Evolutionary conservation across 2,329 filamentous ascomycete genomes (phyloP), one percentile per base, ranked within the genome.

Genomic region (Aspergillus flavus): DNA sequence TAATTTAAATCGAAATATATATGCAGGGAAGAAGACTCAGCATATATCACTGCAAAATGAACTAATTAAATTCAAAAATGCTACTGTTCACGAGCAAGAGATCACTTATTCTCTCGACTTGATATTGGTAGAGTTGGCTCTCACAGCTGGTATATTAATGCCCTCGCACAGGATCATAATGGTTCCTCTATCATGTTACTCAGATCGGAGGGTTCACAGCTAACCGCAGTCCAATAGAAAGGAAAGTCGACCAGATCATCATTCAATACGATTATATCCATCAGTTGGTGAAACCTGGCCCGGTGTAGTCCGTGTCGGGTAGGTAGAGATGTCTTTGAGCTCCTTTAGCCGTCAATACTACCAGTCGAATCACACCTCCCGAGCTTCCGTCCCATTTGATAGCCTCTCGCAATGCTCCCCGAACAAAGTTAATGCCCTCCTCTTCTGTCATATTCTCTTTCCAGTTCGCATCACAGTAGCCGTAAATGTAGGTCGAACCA

Each of bases 351-450:
- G 94, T 99, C 80, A 99, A 82, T 64, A 99, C 95, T 66, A 98
- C 94, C 92, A 99, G 93, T 72, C 95, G 89, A 75, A 99, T 99
- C 64, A 99, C 95, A 82, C 95, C 95, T 69, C 95, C 95, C 3
- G 95, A 98, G 84, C 94, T 97, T 68, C 95, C 95, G 78, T 99
- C 95, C 95, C 95, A 99, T 83, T 97, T 97, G 86, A 99, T 98
- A 19, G 95, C 95, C 85, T 99, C 94, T 74, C 88, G 84, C 76
- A 99, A 83, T 36, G 95, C 90, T 55, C 89, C 91, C 83, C 97
- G 97, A 78, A 99, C 95, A 74, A 99, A 99, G 46, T 89, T 81
- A 68, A 99, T 89, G 1, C 95, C 95, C 66, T 96, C 94, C 61
- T 88, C 85, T 84, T 98, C 93, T 59, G 91, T 92, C 94, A 99